Evolutionary conservation across 2,329 filamentous ascomycete species (phyloP), one percentile per base, ranked within the genome.

Genomic region (Penicillium aurantiogriseum): DNA sequence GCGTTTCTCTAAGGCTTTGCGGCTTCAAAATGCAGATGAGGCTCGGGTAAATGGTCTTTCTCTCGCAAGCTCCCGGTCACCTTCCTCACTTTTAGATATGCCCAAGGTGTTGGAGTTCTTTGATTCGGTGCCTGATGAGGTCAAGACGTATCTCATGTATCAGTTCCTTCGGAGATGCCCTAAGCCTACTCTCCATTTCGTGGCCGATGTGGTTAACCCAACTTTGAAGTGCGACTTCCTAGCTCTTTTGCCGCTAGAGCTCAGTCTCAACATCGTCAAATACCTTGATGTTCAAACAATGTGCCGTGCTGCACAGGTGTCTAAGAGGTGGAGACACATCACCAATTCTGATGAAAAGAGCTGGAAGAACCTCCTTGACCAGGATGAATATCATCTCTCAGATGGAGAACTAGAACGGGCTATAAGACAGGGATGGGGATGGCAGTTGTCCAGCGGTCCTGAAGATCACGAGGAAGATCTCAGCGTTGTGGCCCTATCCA

Each of bases 61-160:
- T 33, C 21, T 31, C 31, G 10, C 71, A 61, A 57, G 70, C 56
- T 60, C 50, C 68, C 72, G 59, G 38, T 61, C 71, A 49, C 59
- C 70, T 52, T 47, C 73, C 68, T 82, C 74, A 21, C 73, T 93
- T 21, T 84, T 92, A 76, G 90, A 95, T 67, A 89, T 93, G n/a
- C 90, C 90, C 8, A 85, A 83, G 17, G 90, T 99, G 81, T 78
- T 99, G 17, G 90, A 96, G 66, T 87, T 88, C 2, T 99, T 97
- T 67, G 93, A 97, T 72, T 85, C 89, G 7, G 89, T 99, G 82
- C 92, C 93, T 2, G 86, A 90, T 44, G 89, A 94, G 67, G 87
- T 99, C 84, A 94, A 99, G 76, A 90, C 89, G 0, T 96, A 96
- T 71, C 88, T 99, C 77, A 96, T 99, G 87, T 97, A 95, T 71